Base-by-base conservation (phyloP, 2,329 filamentous ascomycete genomes). In the Sporothrix sp. region DNA sequence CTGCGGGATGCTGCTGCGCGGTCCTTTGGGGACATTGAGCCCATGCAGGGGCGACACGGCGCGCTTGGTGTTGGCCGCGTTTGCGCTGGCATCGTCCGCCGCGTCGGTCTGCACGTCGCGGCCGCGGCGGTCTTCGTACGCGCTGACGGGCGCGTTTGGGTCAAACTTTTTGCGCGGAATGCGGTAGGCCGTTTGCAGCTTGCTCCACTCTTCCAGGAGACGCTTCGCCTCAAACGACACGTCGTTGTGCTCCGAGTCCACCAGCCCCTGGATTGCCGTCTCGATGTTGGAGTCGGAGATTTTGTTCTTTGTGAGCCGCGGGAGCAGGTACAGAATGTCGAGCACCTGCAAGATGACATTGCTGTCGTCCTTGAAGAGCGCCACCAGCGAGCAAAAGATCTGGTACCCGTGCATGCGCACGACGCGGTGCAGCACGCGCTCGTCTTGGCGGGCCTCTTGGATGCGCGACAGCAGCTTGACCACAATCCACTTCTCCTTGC, bases 401-500 rank as follows among this genome's bases (percentile, higher is more conserved):
- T 91, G 85, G 65, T 98, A 98, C 48, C 91, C 93, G 71, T 97
- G 93, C 84, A 97, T 94, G 61, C 87, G 87, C 62, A 96, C 86
- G 35, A 97, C 89, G 48, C 85, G 82, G 66, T 93, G 87, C 54
- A 87, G 81, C 51, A 96, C 87, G 56, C 82, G 82, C 62, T 95
- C 88, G 59, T 96, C 89, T 44, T 91, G 79, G 11, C 53, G 16
- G 63, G 85, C 90, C 36, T 79, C 78, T 66, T 95, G 87, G 55
- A 98, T 89, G 48, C 93, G 90, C 58, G 83, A 79, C 53, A 98
- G 78, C 51, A 98, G 73, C 69, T 97, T 97, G 68, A 96, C 89
- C 3, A 87, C 89, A 66, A 98, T 96, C 93, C 93, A 98, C 68
- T 96, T 96, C 74, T 98, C 93, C 68, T 95, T 95, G 75, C 88